Evolutionary conservation across 1,284 basidiomycete species (phyloP).

Genomic region (Boletus subluridellus): DNA sequence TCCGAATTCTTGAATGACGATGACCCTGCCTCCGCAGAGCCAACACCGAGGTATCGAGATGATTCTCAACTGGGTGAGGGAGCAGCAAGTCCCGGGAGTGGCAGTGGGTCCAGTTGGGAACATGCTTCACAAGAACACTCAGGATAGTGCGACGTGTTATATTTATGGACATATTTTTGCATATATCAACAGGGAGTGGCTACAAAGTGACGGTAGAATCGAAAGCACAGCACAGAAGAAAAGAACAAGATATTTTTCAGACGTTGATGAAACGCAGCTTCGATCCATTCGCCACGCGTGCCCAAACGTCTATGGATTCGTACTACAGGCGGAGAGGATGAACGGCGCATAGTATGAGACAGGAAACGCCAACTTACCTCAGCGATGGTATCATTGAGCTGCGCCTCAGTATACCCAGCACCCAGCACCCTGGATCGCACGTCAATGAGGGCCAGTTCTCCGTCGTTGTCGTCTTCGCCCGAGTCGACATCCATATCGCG

Average conservation of each 20-base stretch:
- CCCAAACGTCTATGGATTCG: slow-evolving; percentile 75
- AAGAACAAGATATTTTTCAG: not conserved
- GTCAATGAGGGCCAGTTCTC: slow-evolving; percentile 76
- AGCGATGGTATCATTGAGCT: slow-evolving; percentile 79
- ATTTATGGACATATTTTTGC: slow-evolving; percentile 21
- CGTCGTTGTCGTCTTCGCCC: slow-evolving; percentile 55
- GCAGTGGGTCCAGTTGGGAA: slow-evolving; percentile 68
- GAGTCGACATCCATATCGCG: slow-evolving; percentile 66
- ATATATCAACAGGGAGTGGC: slow-evolving; percentile 11
- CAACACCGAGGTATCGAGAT: slow-evolving; percentile 53
- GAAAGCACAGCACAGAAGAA: slow-evolving; percentile 1
- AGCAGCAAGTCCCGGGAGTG: slow-evolving; percentile 41
- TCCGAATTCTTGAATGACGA: slow-evolving; percentile 67
- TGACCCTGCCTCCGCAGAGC: slow-evolving; percentile 42
- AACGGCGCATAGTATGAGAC: slow-evolving; percentile 2
- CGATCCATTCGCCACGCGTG: slow-evolving; percentile 71
- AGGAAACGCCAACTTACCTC: slow-evolving; percentile 51
- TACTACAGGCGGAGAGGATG: slow-evolving; percentile 51
- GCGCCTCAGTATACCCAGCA: slow-evolving; percentile 86
- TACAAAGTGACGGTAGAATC: slow-evolving; percentile 6
- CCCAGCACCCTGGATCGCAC: slow-evolving; percentile 80
- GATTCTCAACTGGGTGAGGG: slow-evolving; percentile 44
- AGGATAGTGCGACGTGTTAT: slow-evolving; percentile 10
- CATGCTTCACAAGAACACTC: slow-evolving; percentile 51
- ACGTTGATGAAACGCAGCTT: slow-evolving; percentile 60